Percentiles rank a stretch among this genome's conserved stretches.
Evolutionary conservation across 108 stramenopile genomes (phyloP).

Genomic region (Seminavis robusta): DNA sequence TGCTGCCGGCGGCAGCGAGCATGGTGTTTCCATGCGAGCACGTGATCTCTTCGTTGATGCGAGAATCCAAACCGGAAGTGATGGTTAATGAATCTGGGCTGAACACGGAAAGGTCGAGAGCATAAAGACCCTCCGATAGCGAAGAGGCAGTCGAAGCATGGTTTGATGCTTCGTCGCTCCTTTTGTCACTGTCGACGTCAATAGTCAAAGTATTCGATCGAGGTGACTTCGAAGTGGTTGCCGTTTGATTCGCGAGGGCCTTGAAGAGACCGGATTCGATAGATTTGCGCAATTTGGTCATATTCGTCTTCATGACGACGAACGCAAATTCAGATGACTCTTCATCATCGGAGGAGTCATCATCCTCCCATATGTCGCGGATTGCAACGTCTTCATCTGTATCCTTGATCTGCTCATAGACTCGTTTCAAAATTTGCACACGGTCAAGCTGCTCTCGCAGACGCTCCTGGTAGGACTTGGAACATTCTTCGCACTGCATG

Average conservation of each 20-base stretch:
- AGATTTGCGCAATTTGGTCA: constrained; percentile 20
- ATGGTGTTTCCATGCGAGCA: constrained; percentile 31
- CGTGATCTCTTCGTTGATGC: no score
- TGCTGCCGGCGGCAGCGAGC: constrained; percentile 12
- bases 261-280: constrained; percentile 15
- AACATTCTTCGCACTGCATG: constrained; percentile 32
- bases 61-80: no score
- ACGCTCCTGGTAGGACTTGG: constrained; percentile 7
- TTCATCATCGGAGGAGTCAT: constrained; percentile 6
- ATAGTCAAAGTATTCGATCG: no score
- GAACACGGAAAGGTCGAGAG: constrained; percentile 7
- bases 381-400: constrained; percentile 20
- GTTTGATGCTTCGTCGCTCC: constrained; percentile 1
- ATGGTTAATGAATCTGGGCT: no score
- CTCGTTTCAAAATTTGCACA: no score
- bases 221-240: no score
- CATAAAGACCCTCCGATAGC: constrained; percentile 19
- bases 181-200: no score
- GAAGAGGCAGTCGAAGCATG: background rate
- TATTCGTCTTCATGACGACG: constrained; percentile 8
- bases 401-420: constrained; percentile 17
- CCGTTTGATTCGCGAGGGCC: constrained; percentile 2
- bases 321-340: constrained; percentile 14
- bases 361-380: constrained; percentile 1
- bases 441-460: no score